Evolutionary conservation across 2,329 filamentous ascomycete genomes (phyloP), one percentile per base, ranked within the genome.

Genomic region (Phialemoniopsis sp.): DNA sequence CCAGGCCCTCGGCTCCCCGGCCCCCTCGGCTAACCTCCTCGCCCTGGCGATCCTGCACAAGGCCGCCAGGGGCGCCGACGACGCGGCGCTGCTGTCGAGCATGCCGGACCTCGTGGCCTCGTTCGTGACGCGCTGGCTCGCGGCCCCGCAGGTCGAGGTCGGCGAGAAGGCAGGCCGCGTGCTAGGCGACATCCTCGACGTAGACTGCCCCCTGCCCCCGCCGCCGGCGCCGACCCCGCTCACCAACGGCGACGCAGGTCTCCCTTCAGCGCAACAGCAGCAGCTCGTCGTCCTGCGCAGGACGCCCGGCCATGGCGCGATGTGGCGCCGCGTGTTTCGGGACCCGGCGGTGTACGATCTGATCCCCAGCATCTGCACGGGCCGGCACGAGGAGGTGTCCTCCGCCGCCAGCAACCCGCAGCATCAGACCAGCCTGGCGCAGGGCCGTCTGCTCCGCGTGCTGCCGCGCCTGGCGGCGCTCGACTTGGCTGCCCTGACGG

Each of bases 31-130:
- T 21, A 79, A 78, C 51, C 60, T 80, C 13, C 70, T 83, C 17
- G 78, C 70, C 50, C 65, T 83, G 48, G 59, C 68, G 38, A 64
- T 82, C 39, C 51, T 82, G 19, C 63, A 73, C 43, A 82, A 82
- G 50, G 78, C 76, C 4, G 60, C 72, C 16, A 54, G 56, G 13
- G 62, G 62, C 4, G 67, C 74, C 12, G 55, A 62, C 37, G 72
- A 79, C 36, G 68, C 68, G 26, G 66, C 69, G 29, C 67, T 73
- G 28, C 57, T 82, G 5, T 70, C 69, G 34, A 63, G 61, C 30
- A 66, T 78, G 55, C 67, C 70, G 30, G 58, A 60, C 3, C 49
- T 80, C 10, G 52, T 82, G 18, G 60, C 66, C 9, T 63, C 63
- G 10, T 63, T 80, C 30, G 35, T 82, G 26, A 56, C 56, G 10